Conservation (phyloP, 352 stramenopile species). For the Phytophthora europaea region DNA sequence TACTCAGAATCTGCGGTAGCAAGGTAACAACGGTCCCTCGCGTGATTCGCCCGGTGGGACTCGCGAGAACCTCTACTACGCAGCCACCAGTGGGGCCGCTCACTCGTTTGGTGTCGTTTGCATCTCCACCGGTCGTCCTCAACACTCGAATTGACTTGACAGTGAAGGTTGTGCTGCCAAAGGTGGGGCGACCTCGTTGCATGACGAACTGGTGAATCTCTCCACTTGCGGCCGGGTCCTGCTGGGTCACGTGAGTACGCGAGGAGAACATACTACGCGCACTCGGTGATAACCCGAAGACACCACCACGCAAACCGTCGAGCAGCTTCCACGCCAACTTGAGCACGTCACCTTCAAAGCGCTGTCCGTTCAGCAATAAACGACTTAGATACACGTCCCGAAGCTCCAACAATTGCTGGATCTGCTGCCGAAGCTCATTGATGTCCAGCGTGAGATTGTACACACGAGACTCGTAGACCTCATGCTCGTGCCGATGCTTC, state of each 20-base stretch:
- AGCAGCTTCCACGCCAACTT: constrained; percentile 26
- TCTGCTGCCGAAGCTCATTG: constrained; percentile 40
- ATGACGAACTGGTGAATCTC: constrained; percentile 40
- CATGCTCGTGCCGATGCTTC: constrained; percentile 13
- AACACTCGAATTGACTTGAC: constrained; percentile 37
- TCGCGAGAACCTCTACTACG: constrained; percentile 25
- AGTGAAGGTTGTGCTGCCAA: constrained; percentile 25
- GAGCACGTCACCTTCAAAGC: constrained; percentile 35
- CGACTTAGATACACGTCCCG: constrained; percentile 24
- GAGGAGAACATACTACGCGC: constrained; percentile 27
- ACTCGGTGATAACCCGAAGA: constrained; percentile 14
- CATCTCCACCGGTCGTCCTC: not conserved
- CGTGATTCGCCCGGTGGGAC: constrained; percentile 7
- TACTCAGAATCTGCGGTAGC: constrained; percentile 16
- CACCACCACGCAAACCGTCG: constrained; percentile 13
- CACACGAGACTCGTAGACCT: constrained; percentile 27
- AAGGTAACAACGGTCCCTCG: constrained; percentile 13
- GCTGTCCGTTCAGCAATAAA: constrained; percentile 15
- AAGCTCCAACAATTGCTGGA: constrained; percentile 23
- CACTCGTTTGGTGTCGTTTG: constrained; percentile 10
- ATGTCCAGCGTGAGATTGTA: constrained; percentile 46
- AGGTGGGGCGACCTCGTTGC: constrained; percentile 39
- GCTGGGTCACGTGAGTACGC: constrained; percentile 16
- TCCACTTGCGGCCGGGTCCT: constrained; percentile 7
- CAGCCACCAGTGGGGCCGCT: constrained; percentile 17